Evolutionary conservation across 805 yeast genomes (phyloP), one percentile per base, ranked within the genome.

Genomic region (Hanseniaspora opuntiae): DNA sequence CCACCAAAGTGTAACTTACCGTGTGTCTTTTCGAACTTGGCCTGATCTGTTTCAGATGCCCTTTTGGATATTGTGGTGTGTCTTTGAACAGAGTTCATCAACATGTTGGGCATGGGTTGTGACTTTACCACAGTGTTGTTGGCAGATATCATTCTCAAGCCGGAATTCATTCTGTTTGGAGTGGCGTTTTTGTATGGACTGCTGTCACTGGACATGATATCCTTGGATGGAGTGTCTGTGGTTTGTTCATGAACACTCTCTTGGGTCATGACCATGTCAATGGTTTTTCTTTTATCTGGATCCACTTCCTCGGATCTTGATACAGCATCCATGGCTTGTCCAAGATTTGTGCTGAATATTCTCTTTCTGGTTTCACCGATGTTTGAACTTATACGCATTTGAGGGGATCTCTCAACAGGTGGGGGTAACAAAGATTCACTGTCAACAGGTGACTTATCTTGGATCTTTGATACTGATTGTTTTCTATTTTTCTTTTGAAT

Each of bases 361-460:
- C 59, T 58, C 28, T 58, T 61, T 51, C 54, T 51, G 3, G 54
- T 41, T 10, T 51, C 53, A 10, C 62, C 68, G 28, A 67, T 60
- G 17, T 67, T 66, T 2, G 70, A 67, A 47, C 69, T 66, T 17
- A 67, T 64, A 47, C 70, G 60, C 41, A 67, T 67, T 19, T 68
- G 69, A 20, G 69, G 70, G 9, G 70, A 67, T 54, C 65, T 68
- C 9, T 69, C 69, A 52, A 63, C 59, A 22, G 70, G 70, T n/a
- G 70, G 70, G 14, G 69, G 69, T 53, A 67, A 57, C 25, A 66
- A 59, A 3, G 69, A 67, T 36, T 61, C 63, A 28, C 59, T 24
- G 10, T 33, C 30, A 35, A 35, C 39, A 22, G 45, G n/a, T 58
- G 51, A 36, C 47, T 55, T 17, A 46, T 53, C 46, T 24, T 57